Base-by-base conservation (phyloP, 2,329 filamentous ascomycete genomes). In the Ophiostoma montium region DNA sequence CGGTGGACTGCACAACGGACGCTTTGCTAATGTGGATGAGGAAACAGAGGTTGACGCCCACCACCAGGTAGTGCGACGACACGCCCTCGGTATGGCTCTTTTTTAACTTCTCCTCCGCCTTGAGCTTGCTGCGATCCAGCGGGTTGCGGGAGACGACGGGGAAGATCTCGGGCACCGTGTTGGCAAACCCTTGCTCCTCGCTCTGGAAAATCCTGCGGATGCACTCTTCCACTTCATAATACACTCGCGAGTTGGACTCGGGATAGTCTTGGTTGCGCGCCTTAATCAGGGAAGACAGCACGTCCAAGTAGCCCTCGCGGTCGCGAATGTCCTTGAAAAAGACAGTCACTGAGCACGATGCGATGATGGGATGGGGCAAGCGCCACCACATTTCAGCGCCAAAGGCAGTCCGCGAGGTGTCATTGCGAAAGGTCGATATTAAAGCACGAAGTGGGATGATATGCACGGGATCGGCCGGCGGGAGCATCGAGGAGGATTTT, bases 381-480 rank as follows among this genome's bases (percentile, higher is more conserved):
- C 67, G 69, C 74, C 74, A 78, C 73, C 74, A 78, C 2, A 77
- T 64, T 56, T 78, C 74, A 46, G 78, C 59, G 6, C 71, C 71
- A 41, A 72, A 74, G 7, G 69, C 67, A 12, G 71, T 67, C 43
- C 68, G 65, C 1, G 67, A 66, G 39, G 33, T 46, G 33, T 76
- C 73, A 30, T 73, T 69, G 30, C 67, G 67, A 53, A 75, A 76
- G 2, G 68, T 67, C 2, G 74, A 70, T 35, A 78, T 69, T 21
- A 78, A 65, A 35, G 66, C 68, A 15, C 69, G 65, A 8, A 76
- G 60, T 0, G 74, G 71, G 8, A 78, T 67, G 45, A 70, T 66
- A 31, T 72, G 57, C 8, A 59, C 35, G 12, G 63, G 63, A 23
- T 63, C 62, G 12, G 61, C 57, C 0, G 55, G 46, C 2, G 59